Evolutionary conservation across 129 eudicot genomes (phyloP).

Genomic region (Calendula officinalis): DNA sequence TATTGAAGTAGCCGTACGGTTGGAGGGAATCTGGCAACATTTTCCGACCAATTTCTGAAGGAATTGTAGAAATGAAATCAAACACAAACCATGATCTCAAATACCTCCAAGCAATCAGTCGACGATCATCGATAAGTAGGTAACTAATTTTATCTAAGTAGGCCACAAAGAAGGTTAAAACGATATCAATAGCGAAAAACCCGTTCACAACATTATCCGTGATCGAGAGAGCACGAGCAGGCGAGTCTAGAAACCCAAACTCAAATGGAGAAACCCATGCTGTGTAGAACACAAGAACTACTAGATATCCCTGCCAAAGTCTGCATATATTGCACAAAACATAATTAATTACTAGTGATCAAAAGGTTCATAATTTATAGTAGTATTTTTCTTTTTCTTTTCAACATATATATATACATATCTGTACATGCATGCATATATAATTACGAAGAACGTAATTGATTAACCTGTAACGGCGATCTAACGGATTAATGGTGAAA

Average conservation of each 20-base stretch:
- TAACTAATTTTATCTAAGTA: conserved; percentile 39
- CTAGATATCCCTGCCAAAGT: conserved; percentile 49
- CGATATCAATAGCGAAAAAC: conserved; percentile 42
- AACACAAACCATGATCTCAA: conserved; percentile 48
- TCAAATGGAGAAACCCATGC: conserved; percentile 63
- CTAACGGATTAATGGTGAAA: conserved; percentile 49
- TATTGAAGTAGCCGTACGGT: conserved; percentile 57
- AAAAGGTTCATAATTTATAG: neutral
- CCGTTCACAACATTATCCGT: conserved; percentile 43
- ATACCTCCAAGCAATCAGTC: conserved; percentile 60
- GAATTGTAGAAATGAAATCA: conserved; percentile 66
- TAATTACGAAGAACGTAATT: neutral
- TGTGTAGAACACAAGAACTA: conserved; percentile 45
- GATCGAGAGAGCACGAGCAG: conserved; percentile 30
- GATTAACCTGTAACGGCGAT: conserved; percentile 47
- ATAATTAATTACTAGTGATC: neutral
- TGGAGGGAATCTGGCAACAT: conserved; percentile 45
- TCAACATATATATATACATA: too few relatives aligned
- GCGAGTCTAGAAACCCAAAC: conserved; percentile 45
- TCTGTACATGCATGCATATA: neutral
- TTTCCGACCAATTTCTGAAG: conserved; percentile 55
- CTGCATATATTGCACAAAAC: conserved; percentile 23
- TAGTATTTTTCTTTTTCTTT: neutral
- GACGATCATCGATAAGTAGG: conserved; percentile 44
- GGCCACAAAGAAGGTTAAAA: conserved; percentile 52